These are phyloP conservation scores for Pleurozium schreberi DNA, from an alignment of 225 moss, liverwort and hornwort genomes.

Conservation along the genomic window DNA sequence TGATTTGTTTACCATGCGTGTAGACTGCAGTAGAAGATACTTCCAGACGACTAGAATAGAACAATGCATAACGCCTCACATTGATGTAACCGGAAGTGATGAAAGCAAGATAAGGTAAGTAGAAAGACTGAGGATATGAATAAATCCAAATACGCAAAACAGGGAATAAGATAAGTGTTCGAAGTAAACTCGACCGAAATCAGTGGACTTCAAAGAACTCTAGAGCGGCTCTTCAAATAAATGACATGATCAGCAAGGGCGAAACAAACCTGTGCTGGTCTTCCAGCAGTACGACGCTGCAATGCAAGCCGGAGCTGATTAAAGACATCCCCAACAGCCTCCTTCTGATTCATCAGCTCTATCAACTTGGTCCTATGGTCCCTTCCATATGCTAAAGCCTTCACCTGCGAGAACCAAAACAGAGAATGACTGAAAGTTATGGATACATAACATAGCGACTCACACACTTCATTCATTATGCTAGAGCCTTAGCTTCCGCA, in stretches of 20 bases:
- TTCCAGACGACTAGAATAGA: background rate
- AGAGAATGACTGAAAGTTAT: background rate
- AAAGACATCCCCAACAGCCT: slow-evolving; percentile 69
- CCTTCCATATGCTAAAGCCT: slow-evolving; percentile 63
- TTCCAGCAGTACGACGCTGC: slow-evolving; percentile 59
- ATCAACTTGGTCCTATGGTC: slow-evolving; percentile 61
- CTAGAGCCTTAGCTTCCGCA: background rate
- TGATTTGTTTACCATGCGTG: background rate
- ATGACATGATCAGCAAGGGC: background rate
- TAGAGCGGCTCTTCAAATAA: background rate
- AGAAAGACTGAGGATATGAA: background rate
- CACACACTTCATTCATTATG: background rate
- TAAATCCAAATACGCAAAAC: background rate
- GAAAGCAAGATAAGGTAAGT: background rate
- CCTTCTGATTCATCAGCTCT: slow-evolving; percentile 82
- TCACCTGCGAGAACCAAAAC: slow-evolving; percentile 37
- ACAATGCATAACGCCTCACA: background rate
- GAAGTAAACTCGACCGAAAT: background rate
- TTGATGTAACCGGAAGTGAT: background rate
- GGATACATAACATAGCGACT: background rate
- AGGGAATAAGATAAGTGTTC: background rate
- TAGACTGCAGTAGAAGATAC: background rate
- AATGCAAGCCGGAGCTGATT: slow-evolving; percentile 77
- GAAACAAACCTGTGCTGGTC: slow-evolving; percentile 49
- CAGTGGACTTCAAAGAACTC: background rate